Evolutionary conservation across 306 rosid species (phyloP).

Genomic region (Pachyrhizus erosus): DNA sequence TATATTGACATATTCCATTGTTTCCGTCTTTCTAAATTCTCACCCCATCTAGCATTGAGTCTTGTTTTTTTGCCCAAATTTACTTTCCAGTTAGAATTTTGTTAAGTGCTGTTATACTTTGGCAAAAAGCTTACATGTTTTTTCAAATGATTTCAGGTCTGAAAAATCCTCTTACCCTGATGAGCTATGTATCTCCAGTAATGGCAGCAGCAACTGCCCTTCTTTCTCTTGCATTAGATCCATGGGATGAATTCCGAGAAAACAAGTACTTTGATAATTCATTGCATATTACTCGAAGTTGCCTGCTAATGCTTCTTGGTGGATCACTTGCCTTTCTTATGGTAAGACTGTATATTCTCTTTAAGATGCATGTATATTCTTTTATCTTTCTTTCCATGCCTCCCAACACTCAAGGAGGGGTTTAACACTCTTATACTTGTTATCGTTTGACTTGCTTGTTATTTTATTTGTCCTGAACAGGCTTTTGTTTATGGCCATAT

Average conservation of each 20-base stretch:
- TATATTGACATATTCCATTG: slow-evolving; percentile 16
- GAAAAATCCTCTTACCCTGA: slow-evolving; percentile 89
- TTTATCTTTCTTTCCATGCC: neutral
- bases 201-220: slow-evolving; percentile 82
- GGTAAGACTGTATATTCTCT: slow-evolving; percentile 58
- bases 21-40: slow-evolving; percentile 5
- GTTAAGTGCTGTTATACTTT: slow-evolving; percentile 11
- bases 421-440: neutral
- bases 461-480: slow-evolving; percentile 1
- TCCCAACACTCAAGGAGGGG: neutral
- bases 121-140: slow-evolving; percentile 11
- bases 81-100: slow-evolving; percentile 23
- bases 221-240: slow-evolving; percentile 84
- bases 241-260: slow-evolving; percentile 77
- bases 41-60: neutral
- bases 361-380: neutral
- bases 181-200: slow-evolving; percentile 95
- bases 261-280: slow-evolving; percentile 77
- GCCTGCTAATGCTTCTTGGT: slow-evolving; percentile 87
- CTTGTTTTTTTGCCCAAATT: neutral
- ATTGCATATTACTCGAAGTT: slow-evolving; percentile 79
- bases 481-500: slow-evolving; percentile 29
- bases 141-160: slow-evolving; percentile 67
- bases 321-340: slow-evolving; percentile 93
- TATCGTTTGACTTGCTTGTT: slow-evolving; percentile 23